Percentiles rank a stretch among this genome's conserved stretches.
phyloP scores from a whole-genome alignment of 1,139 yeast genomes.

The Citeromyces siamensis region DNA sequence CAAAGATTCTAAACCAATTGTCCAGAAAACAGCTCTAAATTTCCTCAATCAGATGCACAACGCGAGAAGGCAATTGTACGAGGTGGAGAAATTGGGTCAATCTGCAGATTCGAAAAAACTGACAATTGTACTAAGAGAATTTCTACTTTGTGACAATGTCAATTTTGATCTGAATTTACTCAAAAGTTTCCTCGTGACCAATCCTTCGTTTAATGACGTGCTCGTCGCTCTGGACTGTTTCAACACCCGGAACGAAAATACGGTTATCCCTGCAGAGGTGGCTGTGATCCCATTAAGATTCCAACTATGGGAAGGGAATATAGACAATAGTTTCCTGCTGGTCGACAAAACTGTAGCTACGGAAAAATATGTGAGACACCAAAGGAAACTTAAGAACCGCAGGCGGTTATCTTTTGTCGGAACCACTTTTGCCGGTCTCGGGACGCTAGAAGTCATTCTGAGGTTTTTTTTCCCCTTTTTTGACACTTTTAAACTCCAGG shows the following conservation, averaged over 20 bases:
- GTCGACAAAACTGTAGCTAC: slow-evolving; percentile 55
- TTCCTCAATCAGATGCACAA: background rate
- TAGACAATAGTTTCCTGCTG: slow-evolving; percentile 40
- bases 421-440: slow-evolving; percentile 21
- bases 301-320: slow-evolving; percentile 46
- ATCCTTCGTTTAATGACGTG: slow-evolving; percentile 8
- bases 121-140: slow-evolving; percentile 5
- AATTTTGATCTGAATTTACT: slow-evolving; percentile 7
- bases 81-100: slow-evolving; percentile 5
- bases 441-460: slow-evolving; percentile 20
- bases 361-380: slow-evolving; percentile 28
- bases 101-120: slow-evolving; percentile 1
- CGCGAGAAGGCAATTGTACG: slow-evolving; percentile 2
- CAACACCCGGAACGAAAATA: slow-evolving; percentile 24
- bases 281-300: slow-evolving; percentile 54
- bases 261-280: slow-evolving; percentile 25
- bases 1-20: too few relatives aligned
- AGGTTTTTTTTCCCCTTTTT: slow-evolving; percentile 22
- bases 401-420: slow-evolving; percentile 20
- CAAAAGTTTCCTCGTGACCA: slow-evolving; percentile 8
- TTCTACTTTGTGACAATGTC: slow-evolving; percentile 10
- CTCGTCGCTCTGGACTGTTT: slow-evolving; percentile 18
- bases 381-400: slow-evolving; percentile 14
- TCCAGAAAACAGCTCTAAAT: too few relatives aligned
- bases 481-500: slow-evolving; percentile 32